These are phyloP conservation scores for Talaromyces wortmannii DNA, from an alignment of 495 filamentous ascomycete genomes.

Conservation along the genomic window DNA sequence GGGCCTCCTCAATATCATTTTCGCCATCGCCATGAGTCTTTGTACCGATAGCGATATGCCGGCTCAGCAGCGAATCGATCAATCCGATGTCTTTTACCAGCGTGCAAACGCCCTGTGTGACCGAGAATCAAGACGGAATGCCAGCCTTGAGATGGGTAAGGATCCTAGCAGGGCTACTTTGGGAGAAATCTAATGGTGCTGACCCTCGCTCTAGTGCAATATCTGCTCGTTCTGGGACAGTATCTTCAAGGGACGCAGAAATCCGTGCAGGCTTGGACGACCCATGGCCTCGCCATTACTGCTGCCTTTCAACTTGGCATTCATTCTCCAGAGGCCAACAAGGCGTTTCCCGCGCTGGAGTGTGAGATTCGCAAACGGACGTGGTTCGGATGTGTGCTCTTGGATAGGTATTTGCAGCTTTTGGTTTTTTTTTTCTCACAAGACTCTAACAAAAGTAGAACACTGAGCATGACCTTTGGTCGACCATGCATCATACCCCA, in stretches of 20 bases:
- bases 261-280: slow-evolving; percentile 35
- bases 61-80: slow-evolving; percentile 9
- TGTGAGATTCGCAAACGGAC: slow-evolving; percentile 33
- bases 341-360: slow-evolving; percentile 23
- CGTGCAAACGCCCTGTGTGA: slow-evolving; percentile 21
- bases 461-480: slow-evolving; percentile 41
- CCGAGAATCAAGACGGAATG: slow-evolving; percentile 22
- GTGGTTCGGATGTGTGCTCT: slow-evolving; percentile 38
- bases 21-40: slow-evolving; percentile 63
- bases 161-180: not conserved
- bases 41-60: slow-evolving; percentile 21
- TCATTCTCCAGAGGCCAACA: slow-evolving; percentile 27
- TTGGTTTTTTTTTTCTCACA: not conserved
- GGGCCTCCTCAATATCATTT: slow-evolving; percentile 65
- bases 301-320: slow-evolving; percentile 34
- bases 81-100: slow-evolving; percentile 32
- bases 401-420: slow-evolving; percentile 24
- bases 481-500: slow-evolving; percentile 24
- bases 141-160: slow-evolving; percentile 30
- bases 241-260: slow-evolving; percentile 39
- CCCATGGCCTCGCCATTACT: slow-evolving; percentile 32
- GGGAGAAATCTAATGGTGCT: not conserved
- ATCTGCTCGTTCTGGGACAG: slow-evolving; percentile 30
- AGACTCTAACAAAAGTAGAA: slow-evolving; percentile 12
- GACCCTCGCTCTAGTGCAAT: slow-evolving; percentile 17